Evolutionary conservation across 2,329 filamentous ascomycete genomes (phyloP).

Genomic region (Alternaria incomplexa): DNA sequence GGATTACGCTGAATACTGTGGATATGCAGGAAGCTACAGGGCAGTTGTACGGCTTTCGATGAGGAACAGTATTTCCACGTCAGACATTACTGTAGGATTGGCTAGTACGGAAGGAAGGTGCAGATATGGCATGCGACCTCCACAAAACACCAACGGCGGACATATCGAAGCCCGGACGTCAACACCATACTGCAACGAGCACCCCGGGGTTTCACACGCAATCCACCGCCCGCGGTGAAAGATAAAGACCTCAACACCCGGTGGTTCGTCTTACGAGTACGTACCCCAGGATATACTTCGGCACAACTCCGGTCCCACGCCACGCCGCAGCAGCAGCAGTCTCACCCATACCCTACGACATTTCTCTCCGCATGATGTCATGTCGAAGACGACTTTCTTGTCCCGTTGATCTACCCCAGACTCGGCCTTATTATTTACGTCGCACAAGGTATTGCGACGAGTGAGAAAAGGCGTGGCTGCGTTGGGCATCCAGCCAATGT

Average conservation of each 20-base stretch:
- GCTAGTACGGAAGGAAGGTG: background rate
- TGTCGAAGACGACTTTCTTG: background rate
- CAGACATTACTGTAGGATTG: background rate
- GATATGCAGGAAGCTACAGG: slow-evolving; percentile 12
- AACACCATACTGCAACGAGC: background rate
- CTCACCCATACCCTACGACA: background rate
- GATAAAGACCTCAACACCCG: background rate
- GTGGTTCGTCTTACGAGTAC: background rate
- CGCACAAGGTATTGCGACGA: background rate
- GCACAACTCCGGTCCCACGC: background rate
- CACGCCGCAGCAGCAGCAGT: background rate
- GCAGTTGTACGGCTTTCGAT: slow-evolving; percentile 7
- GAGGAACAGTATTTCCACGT: background rate
- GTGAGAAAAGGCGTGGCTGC: background rate
- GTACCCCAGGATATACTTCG: background rate
- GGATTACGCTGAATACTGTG: slow-evolving; percentile 3
- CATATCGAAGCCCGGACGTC: background rate
- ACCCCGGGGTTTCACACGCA: background rate
- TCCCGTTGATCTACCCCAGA: background rate
- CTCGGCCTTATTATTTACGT: background rate
- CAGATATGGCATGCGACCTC: background rate
- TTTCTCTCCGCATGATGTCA: background rate
- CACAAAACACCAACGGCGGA: background rate
- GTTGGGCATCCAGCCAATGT: background rate
- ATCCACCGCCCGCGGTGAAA: background rate